Percentiles rank a stretch among this genome's conserved stretches.
Evolutionary conservation across 768 basidiomycete species (phyloP).

Genomic region (Phylloporus rhodoxanthus): DNA sequence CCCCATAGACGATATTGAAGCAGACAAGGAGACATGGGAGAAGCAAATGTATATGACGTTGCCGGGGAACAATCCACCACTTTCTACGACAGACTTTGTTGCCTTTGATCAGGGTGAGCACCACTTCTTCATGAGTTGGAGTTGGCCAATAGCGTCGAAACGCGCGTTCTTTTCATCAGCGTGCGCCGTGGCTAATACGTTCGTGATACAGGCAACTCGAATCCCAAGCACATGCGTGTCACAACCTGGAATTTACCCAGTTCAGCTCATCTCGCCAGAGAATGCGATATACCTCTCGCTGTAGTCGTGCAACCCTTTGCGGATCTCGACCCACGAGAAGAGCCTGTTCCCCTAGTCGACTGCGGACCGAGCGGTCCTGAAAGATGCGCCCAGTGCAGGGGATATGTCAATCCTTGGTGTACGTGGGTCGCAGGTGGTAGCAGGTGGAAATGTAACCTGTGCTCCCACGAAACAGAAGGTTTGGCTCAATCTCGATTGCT

Average conservation of each 20-base stretch:
- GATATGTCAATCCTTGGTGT: slow-evolving; percentile 94
- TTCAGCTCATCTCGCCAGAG: slow-evolving; percentile 68
- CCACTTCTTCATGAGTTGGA: not conserved
- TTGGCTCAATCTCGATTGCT: slow-evolving; percentile 22
- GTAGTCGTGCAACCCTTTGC: slow-evolving; percentile 90
- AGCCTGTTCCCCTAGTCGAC: slow-evolving; percentile 72
- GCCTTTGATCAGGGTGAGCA: slow-evolving; percentile 83
- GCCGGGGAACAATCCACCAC: slow-evolving; percentile 60
- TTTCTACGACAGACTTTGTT: slow-evolving; percentile 81
- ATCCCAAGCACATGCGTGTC: slow-evolving; percentile 83
- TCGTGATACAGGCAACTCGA: slow-evolving; percentile 64
- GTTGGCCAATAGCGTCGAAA: not conserved
- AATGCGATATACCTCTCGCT: slow-evolving; percentile 80
- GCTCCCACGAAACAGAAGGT: slow-evolving; percentile 82
- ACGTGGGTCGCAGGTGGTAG: slow-evolving; percentile 76
- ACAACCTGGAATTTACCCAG: slow-evolving; percentile 88
- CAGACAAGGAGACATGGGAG: slow-evolving; percentile 77
- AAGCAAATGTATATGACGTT: slow-evolving; percentile 61
- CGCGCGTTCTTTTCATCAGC: not conserved
- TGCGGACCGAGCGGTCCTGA: slow-evolving; percentile 69
- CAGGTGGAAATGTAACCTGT: slow-evolving; percentile 91
- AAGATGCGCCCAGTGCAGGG: slow-evolving; percentile 79
- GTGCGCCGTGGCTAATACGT: slow-evolving; percentile 11
- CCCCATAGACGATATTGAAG: slow-evolving; percentile 70
- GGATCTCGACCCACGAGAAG: slow-evolving; percentile 69